Base-by-base conservation (phyloP, 805 yeast genomes). In the Zygotorulaspora danielsina region DNA sequence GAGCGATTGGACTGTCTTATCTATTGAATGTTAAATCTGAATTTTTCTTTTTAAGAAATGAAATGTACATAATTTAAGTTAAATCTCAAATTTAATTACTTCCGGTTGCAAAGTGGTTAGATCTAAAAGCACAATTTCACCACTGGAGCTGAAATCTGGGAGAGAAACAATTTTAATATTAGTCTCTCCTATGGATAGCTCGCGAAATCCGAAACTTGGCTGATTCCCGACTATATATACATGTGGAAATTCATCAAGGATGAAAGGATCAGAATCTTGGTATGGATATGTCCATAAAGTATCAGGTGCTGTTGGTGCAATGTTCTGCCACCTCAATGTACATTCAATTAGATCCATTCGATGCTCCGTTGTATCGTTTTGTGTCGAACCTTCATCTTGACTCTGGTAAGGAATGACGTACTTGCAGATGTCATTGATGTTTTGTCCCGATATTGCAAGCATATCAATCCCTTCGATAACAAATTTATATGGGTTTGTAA, bases 291-390 rank as follows among this genome's bases (percentile, higher is more conserved):
- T 80, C 72, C 89, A 83, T 30, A 93, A 64, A 0, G 98, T 93
- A 55, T 93, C 97, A 0, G 98, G 98, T 1, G 96, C 95, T 0
- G 97, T 88, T 2, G 98, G 98, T 1, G 85, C 79, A 17, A 85
- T 69, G 54, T 86, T 86, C 53, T 88, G 90, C 95, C 96, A 89
- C 32, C 67, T 64, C 25, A 93, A 55, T 0, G 85, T 82, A 11
- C 78, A 70, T 50, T 80, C 84, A 66, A 90, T 70, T 51, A 81
- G 63, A 15, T 73, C 71, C 12, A 76, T 50, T 40, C 83, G 63
- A 50, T 59, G 49, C 42, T 54, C 44, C 49, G 61, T 35, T 10
- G 49, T 43, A 20, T 52, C 52, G 21, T 40, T 41, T 27, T 34
- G 44, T 30, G 52, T 30, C 8, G 39, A 55, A 12, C 53, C 51